Evolutionary conservation across 73 alveolate genomes (phyloP).

Genomic region (Symbiodinium natans): DNA sequence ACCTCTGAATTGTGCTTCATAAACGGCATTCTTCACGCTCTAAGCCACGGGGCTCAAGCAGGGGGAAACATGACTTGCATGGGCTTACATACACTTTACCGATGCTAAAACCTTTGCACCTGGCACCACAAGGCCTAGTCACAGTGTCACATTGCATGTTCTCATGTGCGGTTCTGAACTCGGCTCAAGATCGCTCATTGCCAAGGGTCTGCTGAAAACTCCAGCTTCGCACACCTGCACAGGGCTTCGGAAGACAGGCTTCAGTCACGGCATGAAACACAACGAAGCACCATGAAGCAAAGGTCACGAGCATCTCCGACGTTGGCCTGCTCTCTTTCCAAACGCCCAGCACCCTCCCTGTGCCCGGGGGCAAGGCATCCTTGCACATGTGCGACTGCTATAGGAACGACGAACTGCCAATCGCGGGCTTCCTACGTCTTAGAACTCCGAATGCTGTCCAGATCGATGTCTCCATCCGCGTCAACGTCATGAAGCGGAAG

Average conservation of each 20-base stretch:
- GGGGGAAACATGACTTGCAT: too few relatives aligned
- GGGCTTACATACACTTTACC: too few relatives aligned
- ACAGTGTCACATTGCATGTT: too few relatives aligned
- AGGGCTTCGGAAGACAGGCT: neutral
- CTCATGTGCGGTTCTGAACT: too few relatives aligned
- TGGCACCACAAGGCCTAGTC: too few relatives aligned
- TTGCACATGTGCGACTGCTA: neutral
- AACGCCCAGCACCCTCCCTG: conserved; percentile 81
- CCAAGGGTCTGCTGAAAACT: conserved; percentile 87
- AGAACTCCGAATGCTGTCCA: neutral
- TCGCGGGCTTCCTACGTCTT: neutral
- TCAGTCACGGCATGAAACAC: neutral
- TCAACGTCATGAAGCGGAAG: conserved; percentile 84
- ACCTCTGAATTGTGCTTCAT: too few relatives aligned
- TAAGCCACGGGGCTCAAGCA: too few relatives aligned
- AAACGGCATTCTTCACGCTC: too few relatives aligned
- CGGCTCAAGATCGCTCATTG: too few relatives aligned
- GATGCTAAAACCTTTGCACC: too few relatives aligned
- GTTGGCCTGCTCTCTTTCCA: conserved; percentile 73
- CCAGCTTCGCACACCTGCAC: conserved; percentile 75
- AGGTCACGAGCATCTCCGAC: neutral
- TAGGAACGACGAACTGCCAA: neutral
- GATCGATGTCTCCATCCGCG: conserved; percentile 70
- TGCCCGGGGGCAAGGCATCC: conserved; percentile 90
- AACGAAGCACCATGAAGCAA: neutral